phyloP scores from a whole-genome alignment of 305 asterid species.

The Plantago coronopus region DNA sequence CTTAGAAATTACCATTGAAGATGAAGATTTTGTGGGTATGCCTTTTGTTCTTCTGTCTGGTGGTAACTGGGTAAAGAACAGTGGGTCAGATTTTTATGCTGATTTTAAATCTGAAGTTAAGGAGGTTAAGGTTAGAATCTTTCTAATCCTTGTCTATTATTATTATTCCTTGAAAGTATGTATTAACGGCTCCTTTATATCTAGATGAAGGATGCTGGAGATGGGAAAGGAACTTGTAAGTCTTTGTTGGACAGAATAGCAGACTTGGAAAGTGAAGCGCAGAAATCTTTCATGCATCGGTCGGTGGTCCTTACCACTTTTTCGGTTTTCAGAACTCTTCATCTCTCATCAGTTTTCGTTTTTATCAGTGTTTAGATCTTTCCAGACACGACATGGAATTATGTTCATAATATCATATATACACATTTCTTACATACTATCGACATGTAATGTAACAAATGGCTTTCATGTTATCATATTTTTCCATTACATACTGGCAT shows the following conservation, averaged over 20 bases:
- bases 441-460: background rate
- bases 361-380: background rate
- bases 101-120: conserved; percentile 46
- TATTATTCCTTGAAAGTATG: conserved; percentile 12
- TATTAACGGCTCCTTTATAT: conserved; percentile 22
- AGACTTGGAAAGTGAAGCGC: conserved; percentile 91
- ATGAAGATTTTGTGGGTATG: conserved; percentile 75
- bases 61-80: conserved; percentile 78
- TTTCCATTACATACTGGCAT: background rate
- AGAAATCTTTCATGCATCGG: conserved; percentile 99
- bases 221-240: conserved; percentile 77
- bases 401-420: background rate
- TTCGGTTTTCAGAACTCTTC: conserved; percentile 18
- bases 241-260: conserved; percentile 85
- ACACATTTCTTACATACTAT: background rate
- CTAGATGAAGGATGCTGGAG: conserved; percentile 49
- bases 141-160: conserved; percentile 18
- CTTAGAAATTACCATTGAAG: conserved; percentile 69
- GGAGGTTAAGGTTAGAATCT: conserved; percentile 44
- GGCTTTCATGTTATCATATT: background rate
- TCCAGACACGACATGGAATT: background rate
- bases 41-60: conserved; percentile 89
- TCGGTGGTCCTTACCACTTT: conserved; percentile 32
- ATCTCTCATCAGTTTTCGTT: background rate
- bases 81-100: conserved; percentile 79